Evolutionary conservation across 2,329 filamentous ascomycete genomes (phyloP).

Genomic region (Nakataea oryzae): DNA sequence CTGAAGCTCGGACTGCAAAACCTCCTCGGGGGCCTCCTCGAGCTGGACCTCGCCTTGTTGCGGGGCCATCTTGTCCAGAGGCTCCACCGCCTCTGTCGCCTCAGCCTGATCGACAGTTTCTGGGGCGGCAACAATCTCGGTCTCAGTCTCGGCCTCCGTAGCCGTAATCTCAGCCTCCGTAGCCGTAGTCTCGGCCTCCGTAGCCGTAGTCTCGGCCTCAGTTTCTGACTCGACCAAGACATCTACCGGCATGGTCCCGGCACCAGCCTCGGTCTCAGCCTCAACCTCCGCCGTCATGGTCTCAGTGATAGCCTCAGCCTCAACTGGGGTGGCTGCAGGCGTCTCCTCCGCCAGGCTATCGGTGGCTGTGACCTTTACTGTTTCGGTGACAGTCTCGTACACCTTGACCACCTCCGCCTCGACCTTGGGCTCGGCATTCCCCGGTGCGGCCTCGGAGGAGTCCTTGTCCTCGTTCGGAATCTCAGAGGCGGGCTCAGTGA

Average conservation of each 20-base stretch:
- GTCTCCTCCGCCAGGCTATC: neutral
- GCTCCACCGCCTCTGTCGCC: neutral
- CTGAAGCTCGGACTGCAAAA: neutral
- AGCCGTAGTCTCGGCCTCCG: neutral
- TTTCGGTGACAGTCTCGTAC: constrained; percentile 12
- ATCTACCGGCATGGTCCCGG: too few species aligned
- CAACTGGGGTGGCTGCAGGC: constrained; percentile 8
- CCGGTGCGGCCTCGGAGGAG: neutral
- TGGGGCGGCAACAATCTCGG: neutral
- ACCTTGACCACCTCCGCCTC: constrained; percentile 10
- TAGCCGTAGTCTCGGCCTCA: neutral
- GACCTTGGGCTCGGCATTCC: neutral
- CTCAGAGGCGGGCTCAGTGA: neutral
- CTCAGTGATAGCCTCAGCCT: constrained; percentile 11
- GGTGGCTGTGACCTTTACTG: constrained; percentile 9
- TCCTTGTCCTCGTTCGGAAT: neutral
- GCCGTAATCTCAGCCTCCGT: neutral
- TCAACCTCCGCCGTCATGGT: constrained; percentile 9
- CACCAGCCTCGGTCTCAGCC: neutral
- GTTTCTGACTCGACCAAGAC: too few species aligned
- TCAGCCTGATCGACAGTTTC: too few species aligned
- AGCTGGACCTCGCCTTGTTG: neutral
- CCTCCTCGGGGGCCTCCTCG: neutral
- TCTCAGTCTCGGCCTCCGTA: neutral
- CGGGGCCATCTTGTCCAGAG: neutral